Base-by-base conservation (phyloP, 805 yeast species). In the Priceomyces medius region DNA sequence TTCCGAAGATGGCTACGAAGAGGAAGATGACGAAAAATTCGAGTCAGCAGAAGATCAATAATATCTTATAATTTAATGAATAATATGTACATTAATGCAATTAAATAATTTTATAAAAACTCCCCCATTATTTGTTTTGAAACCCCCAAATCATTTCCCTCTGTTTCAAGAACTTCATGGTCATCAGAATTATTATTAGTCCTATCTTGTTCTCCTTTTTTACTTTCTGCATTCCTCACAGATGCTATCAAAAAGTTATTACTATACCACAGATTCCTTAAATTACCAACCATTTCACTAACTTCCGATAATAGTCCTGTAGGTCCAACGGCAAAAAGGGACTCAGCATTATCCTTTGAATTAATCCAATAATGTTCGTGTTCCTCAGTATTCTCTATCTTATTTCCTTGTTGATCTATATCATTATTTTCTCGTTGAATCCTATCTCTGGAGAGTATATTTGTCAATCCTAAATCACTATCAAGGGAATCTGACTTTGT, bases 291-390 rank as follows among this genome's bases (percentile, higher is more conserved):
- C 64, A 76, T 65, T 42, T 81, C 88, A 31, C 82, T 76, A 4
- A 83, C 76, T 14, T 85, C 81, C 17, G 81, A 73, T 16, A 84
- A 63, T 68, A 83, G 65, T 0, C 90, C 89, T 0, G 90, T 79
- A 0, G 89, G 86, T 0, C 90, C 90, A 28, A 81, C 83, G 1
- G 67, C 64, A 55, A 65, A 59, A 64, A 70, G 51, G 2, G 73
- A 61, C 13, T 64, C 73, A 5, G 59, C 58, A 35, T 68, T 66
- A 31, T 66, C 71, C 21, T 61, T 56, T 24, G 61, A 44, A 43
- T 79, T 74, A 20, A 82, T 67, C 88, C 89, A 83, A 16, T 64
- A 55, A 45, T 67, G 66, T 32, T 66, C 66, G 5, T 56, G 19
- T 36, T 14, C 23, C 14, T 51, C 55, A 6, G 36, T 37, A 16